Percentiles rank a stretch among this genome's conserved stretches.
These are phyloP conservation scores for Colletotrichum lindemuthianum DNA, from an alignment of 2,329 filamentous ascomycete species.

Conservation along the genomic window DNA sequence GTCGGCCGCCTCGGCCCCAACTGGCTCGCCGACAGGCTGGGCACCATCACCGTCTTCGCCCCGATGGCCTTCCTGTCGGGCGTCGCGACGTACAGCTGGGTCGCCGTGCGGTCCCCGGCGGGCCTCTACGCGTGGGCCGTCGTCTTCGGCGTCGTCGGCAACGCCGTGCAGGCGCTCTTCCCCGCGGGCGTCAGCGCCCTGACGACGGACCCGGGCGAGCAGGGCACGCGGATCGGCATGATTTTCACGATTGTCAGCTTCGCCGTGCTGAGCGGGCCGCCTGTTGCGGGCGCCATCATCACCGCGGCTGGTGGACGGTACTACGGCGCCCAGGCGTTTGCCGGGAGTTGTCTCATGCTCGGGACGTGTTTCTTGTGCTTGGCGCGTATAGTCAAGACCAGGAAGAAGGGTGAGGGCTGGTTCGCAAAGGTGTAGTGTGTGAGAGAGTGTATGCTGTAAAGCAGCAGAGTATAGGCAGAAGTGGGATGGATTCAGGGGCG, in stretches of 20 bases:
- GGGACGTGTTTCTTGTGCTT: slow-evolving; percentile 51
- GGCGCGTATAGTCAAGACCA: slow-evolving; percentile 51
- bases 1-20: slow-evolving; percentile 68
- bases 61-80: slow-evolving; percentile 54
- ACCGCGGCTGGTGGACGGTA: slow-evolving; percentile 53
- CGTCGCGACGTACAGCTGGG: slow-evolving; percentile 65
- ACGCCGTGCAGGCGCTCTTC: slow-evolving; percentile 73
- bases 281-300: slow-evolving; percentile 62
- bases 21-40: slow-evolving; percentile 65
- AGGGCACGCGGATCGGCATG: slow-evolving; percentile 68
- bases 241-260: slow-evolving; percentile 65
- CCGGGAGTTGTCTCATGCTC: slow-evolving; percentile 54
- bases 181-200: slow-evolving; percentile 68
- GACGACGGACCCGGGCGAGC: slow-evolving; percentile 60
- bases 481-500: too few species aligned
- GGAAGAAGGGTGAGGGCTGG: slow-evolving; percentile 50
- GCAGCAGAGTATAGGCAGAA: not conserved
- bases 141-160: slow-evolving; percentile 72
- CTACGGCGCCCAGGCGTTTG: slow-evolving; percentile 60
- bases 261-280: slow-evolving; percentile 61
- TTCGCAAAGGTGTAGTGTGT: slow-evolving; percentile 50
- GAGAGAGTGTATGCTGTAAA: too few species aligned
- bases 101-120: slow-evolving; percentile 57
- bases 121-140: slow-evolving; percentile 71
- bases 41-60: slow-evolving; percentile 70